Evolutionary conservation across 2,329 filamentous ascomycete species (phyloP), one percentile per base, ranked within the genome.

Genomic region (Cytospora piceicola): DNA sequence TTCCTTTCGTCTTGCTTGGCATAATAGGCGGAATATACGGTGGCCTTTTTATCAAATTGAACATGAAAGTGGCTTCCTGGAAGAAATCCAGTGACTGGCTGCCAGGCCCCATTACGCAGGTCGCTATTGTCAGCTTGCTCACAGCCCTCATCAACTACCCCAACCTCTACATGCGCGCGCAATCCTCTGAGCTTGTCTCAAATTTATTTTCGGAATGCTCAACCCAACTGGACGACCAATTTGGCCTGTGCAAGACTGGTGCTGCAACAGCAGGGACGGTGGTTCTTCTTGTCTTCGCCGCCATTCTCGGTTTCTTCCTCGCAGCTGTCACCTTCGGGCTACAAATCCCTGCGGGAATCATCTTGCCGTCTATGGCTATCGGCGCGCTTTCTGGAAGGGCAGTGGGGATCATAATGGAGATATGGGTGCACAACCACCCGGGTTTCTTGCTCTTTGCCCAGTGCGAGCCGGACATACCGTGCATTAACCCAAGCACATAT

Each of bases 291-390:
- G 78, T 98, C 8, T 84, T 96, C 67, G 95, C 94, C 52, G 88
- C 94, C 3, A 77, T 93, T 17, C 83, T 97, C 8, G 95, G 93
- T 65, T 94, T 97, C 78, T 84, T 94, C 69, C 86, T 99, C 17
- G 89, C 94, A 14, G 88, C 90, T 63, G 84, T 97, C 69, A 98
- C 94, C 0, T 99, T 99, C 75, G 95, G 95, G 53, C 85, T 98
- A 8, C 92, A 96, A 72, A 93, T 99, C 58, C 95, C 95, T 11
- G 94, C 95, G 2, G 95, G 95, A 55, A 97, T 99, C 70, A 93
- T 99, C 67, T 85, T 99, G 2, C 95, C 95, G 1, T 97, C 94
- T 15, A 95, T 99, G 88, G 93, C 94, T 54, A 94, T 99, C 65
- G 95, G 95, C 32, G 95, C 94, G 12, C 83, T 98, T 7, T 92